A percentile compares a stretch with the other conserved stretches of the same genome.
Conservation (phyloP, 768 basidiomycete genomes). For the Hericium erinaceus region DNA sequence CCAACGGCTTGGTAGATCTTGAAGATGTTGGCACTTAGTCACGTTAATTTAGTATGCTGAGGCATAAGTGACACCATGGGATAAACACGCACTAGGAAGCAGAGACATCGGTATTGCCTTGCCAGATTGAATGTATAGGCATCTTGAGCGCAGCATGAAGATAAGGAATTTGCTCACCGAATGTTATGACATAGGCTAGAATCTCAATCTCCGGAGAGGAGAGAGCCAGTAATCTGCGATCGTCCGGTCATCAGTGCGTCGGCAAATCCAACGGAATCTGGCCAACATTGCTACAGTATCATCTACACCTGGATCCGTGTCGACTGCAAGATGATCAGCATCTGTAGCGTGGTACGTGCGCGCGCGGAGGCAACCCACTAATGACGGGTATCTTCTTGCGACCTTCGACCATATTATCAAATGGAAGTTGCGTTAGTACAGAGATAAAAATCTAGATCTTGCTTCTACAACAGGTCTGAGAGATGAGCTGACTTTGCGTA, state of each 20-base stretch:
- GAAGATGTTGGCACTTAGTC: conserved; percentile 54
- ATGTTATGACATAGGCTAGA: conserved; percentile 64
- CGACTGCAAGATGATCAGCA: conserved; percentile 43
- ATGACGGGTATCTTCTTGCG: conserved; percentile 1
- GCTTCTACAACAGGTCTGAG: no score
- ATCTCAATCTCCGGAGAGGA: conserved; percentile 81
- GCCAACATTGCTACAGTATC: conserved; percentile 70
- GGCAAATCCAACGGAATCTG: background rate
- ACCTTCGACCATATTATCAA: background rate
- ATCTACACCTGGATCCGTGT: conserved; percentile 84
- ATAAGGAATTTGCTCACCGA: conserved; percentile 36
- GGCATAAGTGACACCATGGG: background rate
- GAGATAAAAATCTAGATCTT: no score
- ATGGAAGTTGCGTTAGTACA: no score
- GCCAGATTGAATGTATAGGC: background rate
- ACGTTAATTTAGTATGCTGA: background rate
- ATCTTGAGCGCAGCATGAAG: background rate
- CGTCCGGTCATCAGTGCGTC: background rate
- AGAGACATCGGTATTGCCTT: conserved; percentile 65
- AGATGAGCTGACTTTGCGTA: no score
- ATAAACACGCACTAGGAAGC: conserved; percentile 45
- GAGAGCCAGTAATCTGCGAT: conserved; percentile 57
- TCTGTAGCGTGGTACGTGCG: conserved; percentile 22
- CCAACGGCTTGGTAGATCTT: conserved; percentile 67
- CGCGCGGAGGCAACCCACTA: background rate